Evolutionary conservation across 2,329 filamentous ascomycete species (phyloP), one percentile per base, ranked within the genome.

Genomic region (Grosmannia clavigera): DNA sequence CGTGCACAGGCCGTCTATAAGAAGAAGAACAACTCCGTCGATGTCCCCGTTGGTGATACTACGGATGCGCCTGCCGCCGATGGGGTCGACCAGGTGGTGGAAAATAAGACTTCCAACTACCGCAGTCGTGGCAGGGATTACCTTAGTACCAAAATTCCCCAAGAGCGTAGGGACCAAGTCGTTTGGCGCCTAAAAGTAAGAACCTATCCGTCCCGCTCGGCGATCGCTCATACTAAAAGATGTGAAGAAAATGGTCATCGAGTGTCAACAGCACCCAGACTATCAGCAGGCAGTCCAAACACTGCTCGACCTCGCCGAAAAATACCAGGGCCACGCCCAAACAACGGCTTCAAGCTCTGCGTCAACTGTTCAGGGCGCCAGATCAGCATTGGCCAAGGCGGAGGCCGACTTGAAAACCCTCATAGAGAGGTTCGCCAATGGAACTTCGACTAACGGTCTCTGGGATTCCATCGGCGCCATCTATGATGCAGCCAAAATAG

Each of bases 371-470:
- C 86, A 90, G 80, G 85, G 87, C 74, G 82, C 87, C 64, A 85
- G 88, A 65, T 78, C 82, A 64, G 79, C 81, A 61, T 75, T 97
- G 57, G 75, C 82, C 59, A 78, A 79, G 60, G 90, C 90, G 58
- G 90, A 96, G 76, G 78, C 81, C 73, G 86, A 96, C 70, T 79
- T 95, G 61, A 90, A 86, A 83, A 90, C 84, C 10, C 78, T 99
- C 25, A 85, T 99, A 66, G 94, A 97, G 78, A 88, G 94, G 55
- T 97, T 96, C 67, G 94, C 94, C 70, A 97, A 99, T 73, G 86
- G 86, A 68, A 97, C 94, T 10, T 96, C 92, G 0, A 84, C 85
- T 40, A 87, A 95, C 64, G 90, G 95, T 65, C 77, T 97, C 4
- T 90, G 94, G 75, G 85, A 88, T 22, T 84, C 91, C 0, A 86